These are phyloP conservation scores for Tolypocladium endophyticum DNA, from an alignment of 2,329 filamentous ascomycete genomes.

Conservation along the genomic window DNA sequence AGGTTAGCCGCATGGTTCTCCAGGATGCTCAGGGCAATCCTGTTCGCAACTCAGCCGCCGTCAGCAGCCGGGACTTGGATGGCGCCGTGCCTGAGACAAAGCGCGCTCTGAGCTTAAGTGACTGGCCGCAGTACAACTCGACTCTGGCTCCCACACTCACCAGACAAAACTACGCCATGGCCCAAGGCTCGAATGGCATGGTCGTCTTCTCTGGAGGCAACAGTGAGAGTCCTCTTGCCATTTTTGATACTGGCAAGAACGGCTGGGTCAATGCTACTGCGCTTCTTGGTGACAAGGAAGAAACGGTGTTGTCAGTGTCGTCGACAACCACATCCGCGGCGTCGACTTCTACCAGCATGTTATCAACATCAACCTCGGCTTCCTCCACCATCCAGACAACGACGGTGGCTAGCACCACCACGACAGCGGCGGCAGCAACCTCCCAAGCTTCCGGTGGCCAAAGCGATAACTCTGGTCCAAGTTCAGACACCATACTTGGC, in stretches of 20 bases:
- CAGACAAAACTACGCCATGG: slow-evolving; percentile 61
- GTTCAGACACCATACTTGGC: slow-evolving; percentile 56
- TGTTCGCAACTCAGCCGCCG: slow-evolving; percentile 33
- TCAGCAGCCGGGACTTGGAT: slow-evolving; percentile 22
- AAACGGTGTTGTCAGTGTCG: slow-evolving; percentile 24
- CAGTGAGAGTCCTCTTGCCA: slow-evolving; percentile 52
- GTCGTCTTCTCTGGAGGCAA: slow-evolving; percentile 74
- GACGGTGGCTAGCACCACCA: slow-evolving; percentile 6
- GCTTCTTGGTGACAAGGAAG: slow-evolving; percentile 42
- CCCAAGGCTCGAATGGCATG: slow-evolving; percentile 53
- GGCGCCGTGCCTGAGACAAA: slow-evolving; percentile 7
- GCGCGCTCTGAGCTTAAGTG: slow-evolving; percentile 40
- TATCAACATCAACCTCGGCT: slow-evolving; percentile 11
- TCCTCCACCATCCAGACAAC: slow-evolving; percentile 8
- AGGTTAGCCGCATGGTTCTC: slow-evolving; percentile 60
- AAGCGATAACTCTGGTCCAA: slow-evolving; percentile 18
- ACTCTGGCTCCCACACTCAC: slow-evolving; percentile 54
- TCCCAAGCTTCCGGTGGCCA: not conserved
- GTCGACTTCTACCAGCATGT: slow-evolving; percentile 2
- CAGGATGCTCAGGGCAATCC: slow-evolving; percentile 47
- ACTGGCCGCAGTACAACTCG: slow-evolving; percentile 73
- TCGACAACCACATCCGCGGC: slow-evolving; percentile 17
- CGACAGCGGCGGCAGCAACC: not conserved
- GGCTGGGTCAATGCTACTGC: slow-evolving; percentile 64
- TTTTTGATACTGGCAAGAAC: slow-evolving; percentile 71